Evolutionary conservation across 345 rosid genomes (phyloP), one percentile per base, ranked within the genome.

Genomic region (Eutrema japonicum): DNA sequence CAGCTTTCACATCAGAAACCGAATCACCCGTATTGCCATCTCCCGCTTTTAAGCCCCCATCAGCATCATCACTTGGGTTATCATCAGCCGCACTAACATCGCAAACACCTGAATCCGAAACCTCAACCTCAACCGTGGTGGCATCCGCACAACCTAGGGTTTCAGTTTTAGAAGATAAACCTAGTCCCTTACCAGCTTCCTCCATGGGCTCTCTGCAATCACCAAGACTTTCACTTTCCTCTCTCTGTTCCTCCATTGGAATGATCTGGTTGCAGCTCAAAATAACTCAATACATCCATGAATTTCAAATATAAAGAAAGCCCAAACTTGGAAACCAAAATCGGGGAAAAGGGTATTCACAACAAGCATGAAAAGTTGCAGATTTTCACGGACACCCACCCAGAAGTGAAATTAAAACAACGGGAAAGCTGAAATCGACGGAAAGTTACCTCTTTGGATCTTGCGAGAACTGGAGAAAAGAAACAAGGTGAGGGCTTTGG

Each of bases 171-270:
- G 53, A 18, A 67, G 73, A 30, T 22, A 66, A 18, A 66, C 40
- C 29, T 37, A 30, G 0, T 9, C 52, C 60, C 60, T 46, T 56
- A 14, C n/a, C 29, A 65, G 38, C 59, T 65, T 67, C 63, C 55
- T 49, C 61, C 62, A 74, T 49, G 51, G 58, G 58, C 68, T 50
- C 73, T 18, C 27, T 33, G 46, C 4, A 32, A 50, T 12, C 67
- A 66, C 32, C 55, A 67, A 50, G 5, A n/a, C 42, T 30, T 46
- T 59, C 55, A 10, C 48, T 41, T 59, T 59, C 55, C 10, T 59
- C 68, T 51, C 68, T 58, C 3, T 26, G 73, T 50, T 50, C 68
- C 38, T 67, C 68, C 73, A 75, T 14, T 12, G 41, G 13, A 10
- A 41, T 5, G 47, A 47, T 38, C 59, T 73, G n/a, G 2, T 10